Evolutionary conservation across 1,139 yeast genomes (phyloP), one percentile per base, ranked within the genome.

Genomic region (Kodamaea alishanica): DNA sequence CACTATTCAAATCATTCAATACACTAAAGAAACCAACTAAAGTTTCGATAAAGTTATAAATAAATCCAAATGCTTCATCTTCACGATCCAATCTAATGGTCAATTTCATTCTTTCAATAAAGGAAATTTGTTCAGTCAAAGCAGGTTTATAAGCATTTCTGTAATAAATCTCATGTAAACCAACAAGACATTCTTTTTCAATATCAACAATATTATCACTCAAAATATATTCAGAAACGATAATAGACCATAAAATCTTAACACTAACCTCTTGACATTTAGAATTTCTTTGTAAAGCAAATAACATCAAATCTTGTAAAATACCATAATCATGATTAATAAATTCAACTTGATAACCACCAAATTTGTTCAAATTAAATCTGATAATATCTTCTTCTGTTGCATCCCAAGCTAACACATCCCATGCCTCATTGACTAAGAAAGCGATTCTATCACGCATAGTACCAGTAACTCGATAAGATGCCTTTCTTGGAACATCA

Each of bases 291-390:
- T 86, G 94, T 51, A 87, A 70, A 35, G 86, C 81, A 54, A 84
- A 75, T 35, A 82, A 70, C 67, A 84, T 70, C 45, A 87, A 65
- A 42, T 81, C 87, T 42, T 77, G 77, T 34, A 87, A 66, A 32
- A 88, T 70, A 32, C 81, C 75, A 44, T 77, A 77, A 31, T 70
- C 77, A 49, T 77, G 77, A 47, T 74, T 73, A 39, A 83, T 72
- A 47, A 87, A 77, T 49, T 77, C 81, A 26, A 75, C 79, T 60
- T 87, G 96, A 52, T 75, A 81, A 0, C 90, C 90, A 32, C 92
- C 87, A 49, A 81, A 77, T 45, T 71, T 70, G 31, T 66, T 70
- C 40, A 86, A 60, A 40, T 81, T 83, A 61, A 84, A 87, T 48
- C 89, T 66, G 5, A 67, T 56, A 31, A 67, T 57, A 52, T 81